These are phyloP conservation scores for Rhizoclosmatium sp. DNA, from an alignment of 192 early-diverging fungal genomes.

Conservation along the genomic window DNA sequence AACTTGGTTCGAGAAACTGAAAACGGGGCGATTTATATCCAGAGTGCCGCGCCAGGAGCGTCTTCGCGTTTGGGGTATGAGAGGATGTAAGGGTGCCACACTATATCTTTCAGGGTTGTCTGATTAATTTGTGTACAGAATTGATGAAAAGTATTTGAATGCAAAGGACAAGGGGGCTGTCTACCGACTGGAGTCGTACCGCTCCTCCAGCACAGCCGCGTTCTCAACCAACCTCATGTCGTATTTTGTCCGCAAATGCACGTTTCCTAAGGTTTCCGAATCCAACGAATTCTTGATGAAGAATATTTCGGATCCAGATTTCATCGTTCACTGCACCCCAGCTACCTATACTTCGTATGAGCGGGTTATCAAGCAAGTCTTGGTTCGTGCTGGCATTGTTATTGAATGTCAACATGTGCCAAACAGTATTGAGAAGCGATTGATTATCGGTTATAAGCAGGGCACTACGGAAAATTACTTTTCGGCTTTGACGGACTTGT, in stretches of 20 bases:
- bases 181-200: conserved; percentile 94
- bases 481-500: conserved; percentile 94
- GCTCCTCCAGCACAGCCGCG: conserved; percentile 86
- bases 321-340: conserved; percentile 91
- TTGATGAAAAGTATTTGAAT: conserved; percentile 92
- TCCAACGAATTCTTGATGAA: conserved; percentile 74
- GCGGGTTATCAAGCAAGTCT: conserved; percentile 82
- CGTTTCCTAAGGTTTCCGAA: conserved; percentile 80
- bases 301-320: conserved; percentile 87
- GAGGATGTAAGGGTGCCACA: conserved; percentile 23
- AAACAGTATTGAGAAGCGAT: conserved; percentile 81
- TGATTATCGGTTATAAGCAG: conserved; percentile 89
- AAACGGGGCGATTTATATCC: conserved; percentile 91
- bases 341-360: conserved; percentile 88
- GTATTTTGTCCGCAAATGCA: conserved; percentile 90
- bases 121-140: conserved; percentile 51
- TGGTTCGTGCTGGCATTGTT: conserved; percentile 89
- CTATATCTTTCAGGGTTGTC: neutral
- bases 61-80: conserved; percentile 90
- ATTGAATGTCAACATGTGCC: conserved; percentile 91
- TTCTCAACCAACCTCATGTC: conserved; percentile 87
- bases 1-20: conserved; percentile 90
- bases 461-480: conserved; percentile 90
- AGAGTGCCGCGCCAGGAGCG: conserved; percentile 90
- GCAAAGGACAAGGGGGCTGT: conserved; percentile 64